These are phyloP conservation scores for Nelumbo lutea DNA, from an alignment of 164 flowering plant species.

Conservation along the genomic window DNA sequence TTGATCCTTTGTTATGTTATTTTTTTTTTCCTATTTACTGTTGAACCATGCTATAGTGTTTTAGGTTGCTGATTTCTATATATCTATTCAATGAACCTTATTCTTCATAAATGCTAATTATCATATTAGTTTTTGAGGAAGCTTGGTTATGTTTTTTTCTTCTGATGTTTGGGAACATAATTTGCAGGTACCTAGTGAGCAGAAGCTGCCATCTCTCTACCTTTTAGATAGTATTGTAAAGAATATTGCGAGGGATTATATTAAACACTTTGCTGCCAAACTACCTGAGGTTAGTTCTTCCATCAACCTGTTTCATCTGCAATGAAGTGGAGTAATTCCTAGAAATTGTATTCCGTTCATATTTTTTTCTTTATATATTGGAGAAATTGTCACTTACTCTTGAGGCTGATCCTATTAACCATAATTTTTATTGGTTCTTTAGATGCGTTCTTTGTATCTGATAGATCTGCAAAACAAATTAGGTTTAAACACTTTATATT, in stretches of 20 bases:
- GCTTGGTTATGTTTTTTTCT: not conserved
- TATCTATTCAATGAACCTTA: not conserved
- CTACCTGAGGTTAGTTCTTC: conserved; percentile 81
- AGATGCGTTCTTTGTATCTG: too few relatives aligned
- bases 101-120: not conserved
- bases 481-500: not conserved
- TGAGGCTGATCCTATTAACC: too few relatives aligned
- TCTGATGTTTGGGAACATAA: conserved; percentile 20
- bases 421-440: too few relatives aligned
- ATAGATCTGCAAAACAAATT: too few relatives aligned
- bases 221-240: conserved; percentile 98
- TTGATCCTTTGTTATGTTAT: not conserved
- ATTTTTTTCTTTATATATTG: not conserved
- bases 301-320: not conserved
- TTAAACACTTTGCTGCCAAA: conserved; percentile 73
- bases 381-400: too few relatives aligned
- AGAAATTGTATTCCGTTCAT: not conserved
- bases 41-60: too few relatives aligned
- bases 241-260: conserved; percentile 94
- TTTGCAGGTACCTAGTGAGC: conserved; percentile 92
- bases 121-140: not conserved
- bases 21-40: not conserved
- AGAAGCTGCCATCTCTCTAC: conserved; percentile 95
- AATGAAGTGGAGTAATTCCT: not conserved
- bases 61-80: too few relatives aligned